Base-by-base conservation (phyloP, 371 early-diverging fungal genomes). In the Nosema granulosis region DNA sequence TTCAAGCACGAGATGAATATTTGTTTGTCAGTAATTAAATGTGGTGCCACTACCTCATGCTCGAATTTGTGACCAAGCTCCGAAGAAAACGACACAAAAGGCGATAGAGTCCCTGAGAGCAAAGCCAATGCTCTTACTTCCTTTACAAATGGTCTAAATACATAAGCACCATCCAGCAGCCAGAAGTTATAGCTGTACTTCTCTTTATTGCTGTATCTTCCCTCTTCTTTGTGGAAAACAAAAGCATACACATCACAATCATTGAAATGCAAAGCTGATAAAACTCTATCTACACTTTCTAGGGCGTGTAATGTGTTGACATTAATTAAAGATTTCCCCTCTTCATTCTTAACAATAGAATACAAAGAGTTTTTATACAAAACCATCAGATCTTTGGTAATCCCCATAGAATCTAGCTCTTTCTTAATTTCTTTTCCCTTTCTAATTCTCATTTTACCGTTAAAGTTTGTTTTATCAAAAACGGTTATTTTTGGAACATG, bases 101-200 rank as follows among this genome's bases (percentile, higher is more conserved):
- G 93, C 1, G 91, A 88, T 20, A 92, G 86, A 0, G 92, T 92
- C 13, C 92, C 92, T 79, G 91, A 91, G 0, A 91, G 89, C n/a
- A 92, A 82, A n/a, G 91, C 85, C 26, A 92, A 85, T 0, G 91
- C 89, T 58, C 6, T 86, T 84, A 79, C 84, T 56, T 77, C 58
- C 20, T 79, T 62, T 32, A 73, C 69, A 35, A 87, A 59, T 16
- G 58, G 62, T 2, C 67, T 38, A 67, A 88, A 88, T 20, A 84
- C 74, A 29, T 86, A 74, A 2, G 79, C 82, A n/a, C 87, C 76
- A 66, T 87, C 87, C 61, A 88, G 35, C 38, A 87, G 82, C 78
- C 83, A 81, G 69, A 87, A 87, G 51, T 77, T 74, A 38, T 63
- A 56, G 3, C 38, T 58, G 61, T 35, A 73, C 31, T 13, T 62